These are phyloP conservation scores for Herpotrichia juniperi DNA, from an alignment of 2,329 filamentous ascomycete species.

Conservation along the genomic window DNA sequence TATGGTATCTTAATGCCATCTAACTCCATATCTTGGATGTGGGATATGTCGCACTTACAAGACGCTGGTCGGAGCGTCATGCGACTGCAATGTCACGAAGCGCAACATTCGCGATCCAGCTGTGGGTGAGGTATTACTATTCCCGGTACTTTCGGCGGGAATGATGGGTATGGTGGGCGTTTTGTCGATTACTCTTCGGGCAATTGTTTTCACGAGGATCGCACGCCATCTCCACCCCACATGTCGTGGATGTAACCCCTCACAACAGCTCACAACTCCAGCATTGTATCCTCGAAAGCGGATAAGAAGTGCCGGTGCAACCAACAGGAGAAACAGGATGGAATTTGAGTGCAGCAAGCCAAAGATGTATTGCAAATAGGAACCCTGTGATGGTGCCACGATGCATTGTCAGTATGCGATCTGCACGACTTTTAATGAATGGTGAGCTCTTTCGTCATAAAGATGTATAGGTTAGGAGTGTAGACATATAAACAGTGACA, in stretches of 20 bases:
- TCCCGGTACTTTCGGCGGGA: background rate
- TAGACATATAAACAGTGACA: background rate
- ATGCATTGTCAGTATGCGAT: background rate
- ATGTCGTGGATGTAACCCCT: conserved; percentile 25
- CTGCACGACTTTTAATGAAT: too few relatives aligned
- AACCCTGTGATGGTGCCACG: conserved; percentile 21
- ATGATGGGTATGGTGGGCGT: background rate
- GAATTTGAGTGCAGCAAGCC: background rate
- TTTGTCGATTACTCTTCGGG: conserved; percentile 3
- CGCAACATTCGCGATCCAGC: background rate
- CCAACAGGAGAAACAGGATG: background rate
- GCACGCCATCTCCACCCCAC: conserved; percentile 29
- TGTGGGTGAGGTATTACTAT: background rate
- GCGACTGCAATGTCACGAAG: background rate
- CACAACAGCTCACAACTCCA: conserved; percentile 7
- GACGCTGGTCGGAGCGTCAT: too few relatives aligned
- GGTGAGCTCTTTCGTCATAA: too few relatives aligned
- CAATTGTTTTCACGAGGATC: conserved; percentile 5
- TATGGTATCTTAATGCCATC: background rate
- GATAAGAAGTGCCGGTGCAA: conserved; percentile 5
- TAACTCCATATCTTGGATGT: background rate
- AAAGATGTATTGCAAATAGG: conserved; percentile 3
- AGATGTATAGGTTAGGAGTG: background rate
- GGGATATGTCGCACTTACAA: too few relatives aligned
- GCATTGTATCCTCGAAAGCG: background rate